Evolutionary conservation across 257 asterid genomes (phyloP), one percentile per base, ranked within the genome.

Genomic region (Plectranthus barbatus): DNA sequence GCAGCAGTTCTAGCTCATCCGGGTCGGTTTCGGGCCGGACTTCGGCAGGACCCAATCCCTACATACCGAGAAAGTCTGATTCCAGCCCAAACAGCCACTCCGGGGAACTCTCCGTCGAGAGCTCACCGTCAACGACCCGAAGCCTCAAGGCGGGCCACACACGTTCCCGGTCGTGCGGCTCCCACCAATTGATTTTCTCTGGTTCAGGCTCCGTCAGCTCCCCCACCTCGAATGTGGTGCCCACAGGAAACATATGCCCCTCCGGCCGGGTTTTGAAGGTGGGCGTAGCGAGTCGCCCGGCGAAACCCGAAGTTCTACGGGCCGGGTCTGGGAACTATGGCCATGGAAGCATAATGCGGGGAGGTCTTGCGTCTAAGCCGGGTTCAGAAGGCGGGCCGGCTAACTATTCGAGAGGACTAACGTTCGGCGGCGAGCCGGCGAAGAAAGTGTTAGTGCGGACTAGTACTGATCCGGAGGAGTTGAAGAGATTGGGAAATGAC

Each of bases 271-370:
- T 81, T 33, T 4, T 82, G 64, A 85, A 69, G 57, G 62, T 88
- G 18, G 94, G 94, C 13, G 76, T 90, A 85, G 67, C 83, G 17
- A 71, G 51, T 45, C 79, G 81, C 70, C 26, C 75, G 15, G 42
- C 81, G 19, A 86, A 74, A 70, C 71, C 83, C 24, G 96, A 88
- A 10, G 77, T 84, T 1, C 72, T 88, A 53, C 87, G 96, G 4
- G 76, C 86, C 1, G 85, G 95, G 0, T 69, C 74, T 0, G 88
- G 68, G 19, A 75, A 81, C 70, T 88, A 88, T 57, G 96, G 96
- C 52, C 93, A 86, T 13, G 96, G 95, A 6, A 88, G 96, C 73
- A 84, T 88, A 76, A 81, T 88, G 71, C 85, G 96, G 44, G 85
- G 85, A 1, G 86, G 84, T 8, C 15, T 57, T 15, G 73, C 67